Evolutionary conservation across 2,329 filamentous ascomycete species (phyloP), one percentile per base, ranked within the genome.

Genomic region (Calonectria montana): DNA sequence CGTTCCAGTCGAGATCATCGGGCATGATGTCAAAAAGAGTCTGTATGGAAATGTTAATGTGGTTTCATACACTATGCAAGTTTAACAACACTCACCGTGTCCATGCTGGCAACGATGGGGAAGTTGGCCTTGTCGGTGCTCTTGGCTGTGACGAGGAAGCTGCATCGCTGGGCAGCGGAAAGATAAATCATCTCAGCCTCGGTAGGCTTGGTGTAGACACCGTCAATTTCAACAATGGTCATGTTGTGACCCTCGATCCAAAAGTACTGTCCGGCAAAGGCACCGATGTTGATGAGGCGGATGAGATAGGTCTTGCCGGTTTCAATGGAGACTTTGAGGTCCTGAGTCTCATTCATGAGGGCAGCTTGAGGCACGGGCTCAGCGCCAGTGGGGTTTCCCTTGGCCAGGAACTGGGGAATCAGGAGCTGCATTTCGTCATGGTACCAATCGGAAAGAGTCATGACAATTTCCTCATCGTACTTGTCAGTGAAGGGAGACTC

Each of bases 391-490:
- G 89, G 89, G 76, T 91, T 91, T 67, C 79, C 81, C 74, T 90
- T 89, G 78, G 80, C 85, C 77, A 90, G 83, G 82, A 91, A 91
- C 16, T 74, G 72, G 0, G 83, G 80, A 5, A 89, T 83, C 61
- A 91, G 80, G 5, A 82, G 80, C 15, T 82, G 78, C 82, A 90
- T 88, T 73, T 88, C 82, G 27, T 89, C 86, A 74, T 94, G 92
- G 77, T 94, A 94, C 92, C 92, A 89, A 80, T 94, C 93, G 0
- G 91, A 92, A n/a, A 94, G 82, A 0, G 91, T 93, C 59, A 94
- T 78, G 15, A 92, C 84, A 18, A 91, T 78, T 81, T 94, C 92
- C 61, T 93, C 87, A 53, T 93, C 90, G 70, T 90, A 92, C 27
- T 88, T 79, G 37, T 83, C 85, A 35, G 83, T 82, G 80, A 90